Base-by-base conservation (phyloP, 2,329 filamentous ascomycete genomes). In the Domatiomyces catenatus region DNA sequence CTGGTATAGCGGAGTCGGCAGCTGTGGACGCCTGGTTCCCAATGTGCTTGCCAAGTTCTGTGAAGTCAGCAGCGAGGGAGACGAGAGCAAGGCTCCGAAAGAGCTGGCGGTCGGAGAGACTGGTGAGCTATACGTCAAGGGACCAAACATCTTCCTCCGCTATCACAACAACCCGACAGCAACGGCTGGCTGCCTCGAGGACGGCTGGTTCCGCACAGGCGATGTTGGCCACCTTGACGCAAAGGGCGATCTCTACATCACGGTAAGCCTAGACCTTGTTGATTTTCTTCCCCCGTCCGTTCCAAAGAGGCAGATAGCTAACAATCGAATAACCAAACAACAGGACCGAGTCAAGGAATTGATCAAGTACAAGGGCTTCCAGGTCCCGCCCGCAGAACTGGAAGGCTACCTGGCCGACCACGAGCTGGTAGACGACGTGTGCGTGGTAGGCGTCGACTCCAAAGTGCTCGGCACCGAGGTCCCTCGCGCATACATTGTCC, bases 161-260 rank as follows among this genome's bases (percentile, higher is more conserved):
- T 82, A 79, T 56, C 69, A 75, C 56, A 76, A 79, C 61, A 82
- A 82, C 58, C 69, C 72, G 0, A 67, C 71, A 48, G 76, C 72
- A 2, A 81, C 79, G 2, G 69, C 66, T 15, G 71, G 76, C 39
- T 76, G 75, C 19, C 64, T 81, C 44, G 83, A 82, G 2, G 86
- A 93, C 56, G 86, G 86, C 1, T 95, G 81, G 72, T 94, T 94
- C 74, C 88, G 83, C 66, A 94, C 89, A 0, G 89, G 89, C 3
- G 89, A 95, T 61, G 80, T 94, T 22, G 86, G 86, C 2, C 80
- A 86, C 57, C 77, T 85, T 59, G 86, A 94, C 61, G 47, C 52
- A 7, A 46, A 54, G 3, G 86, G 84, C n/a, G 85, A 93, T 62
- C 84, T 93, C 60, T 94, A 81, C 70, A 90, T 94, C 63, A 94